These are phyloP conservation scores for Sphagnum magellanicum DNA, from an alignment of 228 moss, liverwort and hornwort species.

Conservation along the genomic window DNA sequence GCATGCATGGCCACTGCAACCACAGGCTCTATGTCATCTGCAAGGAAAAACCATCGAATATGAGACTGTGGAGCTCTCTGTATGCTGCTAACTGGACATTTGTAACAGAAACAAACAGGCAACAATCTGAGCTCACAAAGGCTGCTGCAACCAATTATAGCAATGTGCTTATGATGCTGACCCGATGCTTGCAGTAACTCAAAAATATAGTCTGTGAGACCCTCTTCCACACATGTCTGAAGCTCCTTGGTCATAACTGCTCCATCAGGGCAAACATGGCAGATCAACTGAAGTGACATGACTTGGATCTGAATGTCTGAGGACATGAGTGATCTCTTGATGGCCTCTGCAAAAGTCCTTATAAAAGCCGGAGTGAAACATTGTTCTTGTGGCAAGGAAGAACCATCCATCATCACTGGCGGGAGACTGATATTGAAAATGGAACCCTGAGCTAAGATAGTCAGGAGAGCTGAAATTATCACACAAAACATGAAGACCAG, in stretches of 20 bases:
- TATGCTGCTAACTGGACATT: too few species aligned
- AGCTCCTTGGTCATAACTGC: conserved; percentile 32
- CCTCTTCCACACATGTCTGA: conserved; percentile 48
- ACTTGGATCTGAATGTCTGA: conserved; percentile 55
- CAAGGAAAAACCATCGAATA: conserved; percentile 9
- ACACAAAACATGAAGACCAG: not conserved
- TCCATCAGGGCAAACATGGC: conserved; percentile 44
- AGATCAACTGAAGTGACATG: conserved; percentile 55
- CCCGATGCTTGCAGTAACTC: conserved; percentile 77
- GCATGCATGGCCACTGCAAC: conserved; percentile 54
- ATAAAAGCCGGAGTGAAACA: conserved; percentile 23
- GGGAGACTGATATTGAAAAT: conserved; percentile 55
- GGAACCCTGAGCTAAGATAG: conserved; percentile 49
- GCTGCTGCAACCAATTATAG: too few species aligned
- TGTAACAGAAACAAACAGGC: too few species aligned
- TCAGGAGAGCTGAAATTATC: conserved; percentile 55
- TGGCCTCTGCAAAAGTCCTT: conserved; percentile 56
- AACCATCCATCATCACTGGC: conserved; percentile 4
- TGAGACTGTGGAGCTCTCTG: not conserved
- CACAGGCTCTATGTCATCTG: conserved; percentile 50
- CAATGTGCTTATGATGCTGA: conserved; percentile 3
- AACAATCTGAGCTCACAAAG: too few species aligned
- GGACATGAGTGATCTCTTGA: conserved; percentile 67
- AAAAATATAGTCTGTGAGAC: conserved; percentile 68
- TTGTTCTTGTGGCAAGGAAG: conserved; percentile 6